These are phyloP conservation scores for Populus trichocarpa DNA, from an alignment of 441 rosid genomes.

Conservation along the genomic window DNA sequence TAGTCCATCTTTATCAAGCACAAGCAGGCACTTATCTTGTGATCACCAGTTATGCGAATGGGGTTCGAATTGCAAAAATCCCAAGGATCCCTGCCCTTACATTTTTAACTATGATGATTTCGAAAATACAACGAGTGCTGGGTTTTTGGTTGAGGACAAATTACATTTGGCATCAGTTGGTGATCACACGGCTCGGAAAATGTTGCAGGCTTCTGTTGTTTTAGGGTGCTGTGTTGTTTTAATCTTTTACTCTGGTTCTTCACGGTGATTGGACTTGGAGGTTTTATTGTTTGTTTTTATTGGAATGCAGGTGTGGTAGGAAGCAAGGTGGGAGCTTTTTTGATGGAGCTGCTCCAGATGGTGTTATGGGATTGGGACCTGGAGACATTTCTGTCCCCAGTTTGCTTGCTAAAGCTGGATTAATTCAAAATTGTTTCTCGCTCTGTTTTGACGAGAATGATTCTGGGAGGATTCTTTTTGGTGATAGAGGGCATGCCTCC, in stretches of 20 bases:
- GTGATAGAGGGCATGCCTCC: conserved; percentile 33
- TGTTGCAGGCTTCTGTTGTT: conserved; percentile 58
- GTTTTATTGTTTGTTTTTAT: neutral
- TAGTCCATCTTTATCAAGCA: conserved; percentile 58
- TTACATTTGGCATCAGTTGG: conserved; percentile 53
- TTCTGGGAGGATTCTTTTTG: conserved; percentile 39
- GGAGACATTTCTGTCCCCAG: conserved; percentile 74
- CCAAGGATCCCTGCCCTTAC: conserved; percentile 66
- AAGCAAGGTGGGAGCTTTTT: conserved; percentile 74
- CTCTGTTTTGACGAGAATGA: conserved; percentile 38
- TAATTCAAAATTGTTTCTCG: conserved; percentile 40
- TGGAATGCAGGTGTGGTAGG: conserved; percentile 67
- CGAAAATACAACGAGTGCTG: conserved; percentile 68
- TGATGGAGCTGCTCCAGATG: conserved; percentile 81
- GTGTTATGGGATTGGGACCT: conserved; percentile 80
- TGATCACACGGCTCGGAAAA: conserved; percentile 26
- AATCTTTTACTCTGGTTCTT: neutral
- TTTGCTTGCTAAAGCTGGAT: conserved; percentile 66
- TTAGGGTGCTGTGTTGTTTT: conserved; percentile 42
- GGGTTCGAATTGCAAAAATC: conserved; percentile 48
- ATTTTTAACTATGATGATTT: conserved; percentile 36
- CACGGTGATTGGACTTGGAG: neutral
- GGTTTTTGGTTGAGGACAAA: conserved; percentile 59
- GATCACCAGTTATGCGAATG: conserved; percentile 58
- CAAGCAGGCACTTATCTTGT: conserved; percentile 58